Evolutionary conservation across 2,329 filamentous ascomycete species (phyloP).

Genomic region (Boeremia exigua): DNA sequence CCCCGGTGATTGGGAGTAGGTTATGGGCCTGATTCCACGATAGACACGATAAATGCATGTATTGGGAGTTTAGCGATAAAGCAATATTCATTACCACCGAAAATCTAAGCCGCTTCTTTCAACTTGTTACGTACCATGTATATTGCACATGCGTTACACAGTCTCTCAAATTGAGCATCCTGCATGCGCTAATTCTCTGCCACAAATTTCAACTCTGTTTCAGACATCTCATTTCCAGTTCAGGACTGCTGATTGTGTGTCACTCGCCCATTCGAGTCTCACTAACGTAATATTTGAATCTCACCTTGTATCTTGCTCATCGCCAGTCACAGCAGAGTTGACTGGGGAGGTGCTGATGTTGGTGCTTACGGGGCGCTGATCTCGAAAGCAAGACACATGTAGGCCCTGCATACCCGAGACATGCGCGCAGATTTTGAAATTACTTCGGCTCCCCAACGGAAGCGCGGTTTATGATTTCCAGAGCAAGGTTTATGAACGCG

Average conservation of each 20-base stretch:
- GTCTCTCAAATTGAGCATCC: too few relatives aligned
- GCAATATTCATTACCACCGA: not conserved
- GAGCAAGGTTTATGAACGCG: not conserved
- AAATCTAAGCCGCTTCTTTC: not conserved
- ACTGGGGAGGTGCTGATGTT: not conserved
- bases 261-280: too few relatives aligned
- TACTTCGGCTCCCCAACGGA: slow-evolving; percentile 31
- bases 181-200: too few relatives aligned
- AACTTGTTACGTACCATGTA: not conserved
- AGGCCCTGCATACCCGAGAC: slow-evolving; percentile 6
- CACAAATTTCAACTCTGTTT: too few relatives aligned
- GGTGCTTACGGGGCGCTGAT: slow-evolving; percentile 5
- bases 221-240: too few relatives aligned
- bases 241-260: too few relatives aligned
- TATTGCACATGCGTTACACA: too few relatives aligned
- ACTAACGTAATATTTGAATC: too few relatives aligned
- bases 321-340: not conserved
- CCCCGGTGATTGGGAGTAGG: slow-evolving; percentile 45
- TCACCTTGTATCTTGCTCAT: too few relatives aligned
- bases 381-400: not conserved
- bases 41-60: not conserved
- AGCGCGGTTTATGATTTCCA: not conserved
- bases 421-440: slow-evolving; percentile 2
- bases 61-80: not conserved
- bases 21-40: not conserved